A percentile compares a stretch with the other conserved stretches of the same genome.
phyloP scores from a whole-genome alignment of 2,329 filamentous ascomycete species.

The Alternaria sp. region DNA sequence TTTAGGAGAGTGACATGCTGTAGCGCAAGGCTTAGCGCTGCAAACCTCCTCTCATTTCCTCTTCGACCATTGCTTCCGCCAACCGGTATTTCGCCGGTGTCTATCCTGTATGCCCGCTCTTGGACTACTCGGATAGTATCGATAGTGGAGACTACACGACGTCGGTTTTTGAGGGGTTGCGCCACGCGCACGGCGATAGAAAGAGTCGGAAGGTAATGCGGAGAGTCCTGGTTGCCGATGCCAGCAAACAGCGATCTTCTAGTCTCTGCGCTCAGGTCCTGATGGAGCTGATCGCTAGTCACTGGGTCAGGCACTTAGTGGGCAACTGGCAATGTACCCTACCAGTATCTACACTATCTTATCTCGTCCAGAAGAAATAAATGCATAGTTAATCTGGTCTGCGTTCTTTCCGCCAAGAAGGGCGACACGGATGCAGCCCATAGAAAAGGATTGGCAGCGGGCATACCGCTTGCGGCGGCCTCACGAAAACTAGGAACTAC shows the following conservation, averaged over 20 bases:
- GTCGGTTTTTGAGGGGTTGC: not conserved
- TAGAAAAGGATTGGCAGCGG: not conserved
- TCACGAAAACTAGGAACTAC: not conserved
- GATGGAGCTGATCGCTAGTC: not conserved
- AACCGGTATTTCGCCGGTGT: constrained; percentile 19
- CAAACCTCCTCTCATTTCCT: constrained; percentile 3
- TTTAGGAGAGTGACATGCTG: constrained; percentile 7
- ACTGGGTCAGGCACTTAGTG: not conserved
- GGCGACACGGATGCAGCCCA: not conserved
- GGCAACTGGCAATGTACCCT: not conserved
- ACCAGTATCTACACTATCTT: not conserved
- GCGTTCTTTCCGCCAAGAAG: not conserved
- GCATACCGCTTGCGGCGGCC: not conserved
- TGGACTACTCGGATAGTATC: not conserved
- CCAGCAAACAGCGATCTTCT: not conserved
- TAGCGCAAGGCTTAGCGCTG: constrained; percentile 24
- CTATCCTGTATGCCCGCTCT: not conserved
- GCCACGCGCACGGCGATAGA: not conserved
- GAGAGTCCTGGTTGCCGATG: not conserved
- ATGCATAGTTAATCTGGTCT: not conserved
- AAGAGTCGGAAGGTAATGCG: not conserved
- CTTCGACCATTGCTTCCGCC: constrained; percentile 19
- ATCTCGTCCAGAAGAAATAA: not conserved
- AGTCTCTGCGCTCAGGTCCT: not conserved
- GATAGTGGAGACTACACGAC: not conserved